Base-by-base conservation (phyloP, 257 asterid species). In the Petunia secreta region DNA sequence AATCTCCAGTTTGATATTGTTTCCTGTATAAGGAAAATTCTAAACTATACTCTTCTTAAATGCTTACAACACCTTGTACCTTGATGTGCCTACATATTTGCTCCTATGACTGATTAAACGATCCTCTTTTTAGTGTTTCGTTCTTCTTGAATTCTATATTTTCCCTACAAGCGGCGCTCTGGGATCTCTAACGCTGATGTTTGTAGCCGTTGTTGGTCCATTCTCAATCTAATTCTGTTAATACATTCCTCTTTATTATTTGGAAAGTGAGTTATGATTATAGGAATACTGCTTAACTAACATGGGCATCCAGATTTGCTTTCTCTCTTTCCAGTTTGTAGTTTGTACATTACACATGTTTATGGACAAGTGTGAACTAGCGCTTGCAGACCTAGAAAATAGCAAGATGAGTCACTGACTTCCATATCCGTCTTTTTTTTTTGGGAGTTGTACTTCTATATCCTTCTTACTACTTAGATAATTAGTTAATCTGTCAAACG, bases 251-350 rank as follows among this genome's bases (percentile, higher is more conserved):
- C 68, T 10, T 38, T 73, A 73, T 7, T 7, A 11, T 50, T 50
- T 63, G 68, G 6, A 57, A 57, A n/a, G n/a, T 8, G 67, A 62
- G 67, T 34, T 36, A 62, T 39, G 15, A 34, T 11, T 34, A 71
- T 71, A 60, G 3, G 54, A 71, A 48, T 7, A 71, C 43, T 6
- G 10, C 5, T 71, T 25, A 15, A 71, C 59, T 48, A 34, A 46
- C 77, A 48, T 10, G 0, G 3, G 1, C 77, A 25, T 25, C 43
- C 25, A 48, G 11, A 16, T 46, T 46, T 10, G 16, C 59, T 46
- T 69, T 69, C 59, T 59, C 48, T 69, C 41, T 69, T 48, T 4
- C 43, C n/a, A 16, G 3, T 69, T 69, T 59, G 46, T 69, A n/a
- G n/a, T n/a, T 69, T 59, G 46, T 69, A 10, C 10, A 4, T 10